phyloP scores from a whole-genome alignment of 176 grass and related monocot species.

The Echinochloa phyllopogon region DNA sequence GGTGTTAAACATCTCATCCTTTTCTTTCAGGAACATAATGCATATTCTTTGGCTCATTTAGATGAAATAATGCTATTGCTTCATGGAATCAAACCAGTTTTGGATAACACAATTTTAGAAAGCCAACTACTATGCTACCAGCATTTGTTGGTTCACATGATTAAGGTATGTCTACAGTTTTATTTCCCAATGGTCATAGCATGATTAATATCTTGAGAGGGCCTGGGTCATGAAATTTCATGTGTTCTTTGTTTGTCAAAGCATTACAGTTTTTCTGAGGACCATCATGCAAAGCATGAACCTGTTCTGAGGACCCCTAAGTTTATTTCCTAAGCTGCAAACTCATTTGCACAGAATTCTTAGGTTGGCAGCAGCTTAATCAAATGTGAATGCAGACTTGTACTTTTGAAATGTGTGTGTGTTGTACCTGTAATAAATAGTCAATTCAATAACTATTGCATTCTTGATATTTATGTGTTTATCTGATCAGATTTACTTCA shows the following conservation, averaged over 20 bases:
- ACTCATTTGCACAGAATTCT: background rate
- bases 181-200: background rate
- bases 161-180: constrained; percentile 62
- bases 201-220: constrained; percentile 9
- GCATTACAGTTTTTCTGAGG: background rate
- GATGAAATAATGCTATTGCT: constrained; percentile 92
- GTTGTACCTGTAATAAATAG: constrained; percentile 25
- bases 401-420: background rate
- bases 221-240: constrained; percentile 21
- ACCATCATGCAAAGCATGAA: background rate
- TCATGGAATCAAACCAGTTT: constrained; percentile 67
- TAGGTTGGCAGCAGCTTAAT: background rate
- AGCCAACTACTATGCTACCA: constrained; percentile 82
- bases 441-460: background rate
- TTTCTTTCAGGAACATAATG: constrained; percentile 69
- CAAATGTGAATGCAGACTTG: constrained; percentile 9
- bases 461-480: constrained; percentile 14
- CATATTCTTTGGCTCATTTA: constrained; percentile 65
- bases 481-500: constrained; percentile 5
- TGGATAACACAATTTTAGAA: constrained; percentile 57
- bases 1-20: constrained; percentile 7
- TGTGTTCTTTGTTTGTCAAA: constrained; percentile 6
- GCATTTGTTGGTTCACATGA: constrained; percentile 84
- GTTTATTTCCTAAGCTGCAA: constrained; percentile 1
- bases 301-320: too few species aligned